Base-by-base conservation (phyloP, 805 yeast species). In the Pichia nanzhaoensis region DNA sequence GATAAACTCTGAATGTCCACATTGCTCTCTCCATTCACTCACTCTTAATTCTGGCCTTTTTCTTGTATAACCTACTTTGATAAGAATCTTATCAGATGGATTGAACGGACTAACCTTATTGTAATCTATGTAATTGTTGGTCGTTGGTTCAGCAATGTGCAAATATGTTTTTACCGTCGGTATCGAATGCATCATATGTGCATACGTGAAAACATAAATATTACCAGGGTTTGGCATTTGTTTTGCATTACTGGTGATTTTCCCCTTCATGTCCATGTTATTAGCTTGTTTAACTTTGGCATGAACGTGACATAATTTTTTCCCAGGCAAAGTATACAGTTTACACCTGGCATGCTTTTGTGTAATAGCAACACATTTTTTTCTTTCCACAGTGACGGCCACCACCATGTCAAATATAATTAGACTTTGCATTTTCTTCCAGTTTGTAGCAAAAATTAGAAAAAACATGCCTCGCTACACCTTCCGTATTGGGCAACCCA, bases 11-110 rank as follows among this genome's bases (percentile, higher is more conserved):
- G 46, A 37, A 27, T 75, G 80, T 17, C 66, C 62, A 51, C 83
- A 77, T 51, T 74, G 71, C 10, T 59, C 64, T 54, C 66, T 69
- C 83, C 83, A 77, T 52, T 77, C 81, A 34, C 55, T 55, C 17
- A 77, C 53, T 36, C 83, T 57, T 6, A 51, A 51, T 2, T 50
- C 50, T 1, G 76, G 77, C 0, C 66, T 58, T 42, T 68, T 71
- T 0, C 77, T 68, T 2, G 83, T 77, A 66, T 64, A 74, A 1
- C 83, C 83, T 1, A 77, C 68, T 50, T 77, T 77, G 16, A 77
- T 58, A 14, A 77, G 57, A 3, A 72, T 63, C 37, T 64, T 60
- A 31, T 63, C 59, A 18, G 61, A 63, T 2, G 75, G 61, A 33
- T 70, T 55, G 51, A 71, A 69, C 9, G 54, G 52, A 2, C 55